These are phyloP conservation scores for Chrysosporium queenslandicum DNA, from an alignment of 2,329 filamentous ascomycete genomes.

Conservation along the genomic window DNA sequence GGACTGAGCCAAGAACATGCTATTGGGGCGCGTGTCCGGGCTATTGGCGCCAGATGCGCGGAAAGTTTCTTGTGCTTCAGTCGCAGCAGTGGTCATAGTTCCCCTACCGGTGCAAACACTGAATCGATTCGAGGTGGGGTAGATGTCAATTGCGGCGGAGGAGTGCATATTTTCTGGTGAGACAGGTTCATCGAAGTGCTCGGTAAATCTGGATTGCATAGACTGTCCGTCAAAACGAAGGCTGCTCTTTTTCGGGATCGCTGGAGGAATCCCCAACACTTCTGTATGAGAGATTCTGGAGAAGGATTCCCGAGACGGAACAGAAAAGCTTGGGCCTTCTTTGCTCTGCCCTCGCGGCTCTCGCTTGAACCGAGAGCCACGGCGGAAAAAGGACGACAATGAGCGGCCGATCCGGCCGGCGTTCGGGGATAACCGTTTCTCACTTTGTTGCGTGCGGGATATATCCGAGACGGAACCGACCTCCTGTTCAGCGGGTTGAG, in stretches of 20 bases:
- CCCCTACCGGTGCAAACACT: slow-evolving; percentile 5
- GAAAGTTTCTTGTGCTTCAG: slow-evolving; percentile 25
- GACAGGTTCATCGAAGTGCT: slow-evolving; percentile 78
- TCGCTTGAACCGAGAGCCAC: slow-evolving; percentile 34
- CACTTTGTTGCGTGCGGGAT: not conserved
- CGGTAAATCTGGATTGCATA: slow-evolving; percentile 81
- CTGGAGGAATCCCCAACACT: slow-evolving; percentile 34
- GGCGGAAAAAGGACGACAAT: slow-evolving; percentile 67
- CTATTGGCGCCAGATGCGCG: slow-evolving; percentile 32
- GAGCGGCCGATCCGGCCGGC: slow-evolving; percentile 28
- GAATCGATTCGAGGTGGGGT: slow-evolving; percentile 12
- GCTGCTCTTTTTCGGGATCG: slow-evolving; percentile 32
- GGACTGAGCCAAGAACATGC: slow-evolving; percentile 59
- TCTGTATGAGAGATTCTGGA: slow-evolving; percentile 38
- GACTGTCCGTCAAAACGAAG: slow-evolving; percentile 52
- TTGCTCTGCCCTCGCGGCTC: not conserved
- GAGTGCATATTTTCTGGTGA: slow-evolving; percentile 69
- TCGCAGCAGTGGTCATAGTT: slow-evolving; percentile 17
- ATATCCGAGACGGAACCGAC: slow-evolving; percentile 4
- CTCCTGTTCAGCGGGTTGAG: slow-evolving; percentile 5
- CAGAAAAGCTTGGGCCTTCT: slow-evolving; percentile 52
- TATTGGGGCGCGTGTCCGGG: slow-evolving; percentile 44
- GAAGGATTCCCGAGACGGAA: slow-evolving; percentile 84
- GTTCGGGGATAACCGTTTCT: slow-evolving; percentile 16
- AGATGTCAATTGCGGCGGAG: slow-evolving; percentile 51